Conservation (phyloP, 371 early-diverging fungal species). For the Parasitella parasitica region DNA sequence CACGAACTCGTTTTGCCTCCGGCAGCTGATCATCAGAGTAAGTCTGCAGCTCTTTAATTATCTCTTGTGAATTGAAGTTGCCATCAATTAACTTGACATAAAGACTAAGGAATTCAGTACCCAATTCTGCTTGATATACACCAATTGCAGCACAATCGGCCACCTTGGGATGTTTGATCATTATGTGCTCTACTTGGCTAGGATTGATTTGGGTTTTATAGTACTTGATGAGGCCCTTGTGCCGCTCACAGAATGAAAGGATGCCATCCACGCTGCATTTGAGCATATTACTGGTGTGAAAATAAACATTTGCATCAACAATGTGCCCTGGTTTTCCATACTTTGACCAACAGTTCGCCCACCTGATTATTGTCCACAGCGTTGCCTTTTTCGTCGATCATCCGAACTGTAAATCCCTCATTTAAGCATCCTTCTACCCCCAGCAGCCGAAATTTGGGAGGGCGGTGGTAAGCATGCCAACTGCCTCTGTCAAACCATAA, state of each 20-base stretch:
- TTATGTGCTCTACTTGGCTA: slow-evolving; percentile 18
- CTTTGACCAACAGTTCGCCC: slow-evolving; percentile 74
- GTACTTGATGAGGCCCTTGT: slow-evolving; percentile 72
- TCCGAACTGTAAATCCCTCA: slow-evolving; percentile 54
- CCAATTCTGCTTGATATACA: slow-evolving; percentile 44
- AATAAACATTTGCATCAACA: slow-evolving; percentile 65
- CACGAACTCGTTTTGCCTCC: too few species aligned
- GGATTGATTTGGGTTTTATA: slow-evolving; percentile 38
- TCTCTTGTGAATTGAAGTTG: too few species aligned
- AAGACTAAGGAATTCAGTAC: slow-evolving; percentile 73
- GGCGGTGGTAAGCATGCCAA: not conserved
- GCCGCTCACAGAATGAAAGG: slow-evolving; percentile 59
- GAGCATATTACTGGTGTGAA: slow-evolving; percentile 80
- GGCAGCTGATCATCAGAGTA: too few species aligned
- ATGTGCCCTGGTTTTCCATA: slow-evolving; percentile 55
- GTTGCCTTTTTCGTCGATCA: slow-evolving; percentile 54
- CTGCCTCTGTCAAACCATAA: slow-evolving; percentile 64
- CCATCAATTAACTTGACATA: slow-evolving; percentile 57
- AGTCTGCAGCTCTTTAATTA: too few species aligned
- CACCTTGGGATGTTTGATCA: slow-evolving; percentile 69
- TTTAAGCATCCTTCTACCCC: slow-evolving; percentile 60
- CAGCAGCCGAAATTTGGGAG: not conserved
- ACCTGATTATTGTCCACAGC: slow-evolving; percentile 40
- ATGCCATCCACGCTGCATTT: slow-evolving; percentile 51
- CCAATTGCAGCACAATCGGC: slow-evolving; percentile 72